phyloP scores from a whole-genome alignment of 805 yeast species.

The Maudiozyma pseudohumilis region DNA sequence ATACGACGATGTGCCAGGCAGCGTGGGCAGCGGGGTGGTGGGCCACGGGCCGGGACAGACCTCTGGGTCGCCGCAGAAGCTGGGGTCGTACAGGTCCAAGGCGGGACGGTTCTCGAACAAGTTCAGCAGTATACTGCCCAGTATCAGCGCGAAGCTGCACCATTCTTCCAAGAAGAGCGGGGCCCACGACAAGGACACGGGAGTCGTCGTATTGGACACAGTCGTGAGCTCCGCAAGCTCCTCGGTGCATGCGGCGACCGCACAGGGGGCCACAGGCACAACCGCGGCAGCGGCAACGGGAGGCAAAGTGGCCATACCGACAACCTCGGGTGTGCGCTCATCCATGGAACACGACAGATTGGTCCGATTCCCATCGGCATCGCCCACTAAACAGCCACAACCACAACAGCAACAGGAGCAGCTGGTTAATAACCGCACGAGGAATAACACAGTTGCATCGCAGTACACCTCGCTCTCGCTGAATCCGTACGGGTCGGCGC shows the following conservation, averaged over 20 bases:
- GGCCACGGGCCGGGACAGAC: no score
- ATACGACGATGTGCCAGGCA: constrained; percentile 17
- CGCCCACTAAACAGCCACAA: constrained; percentile 2
- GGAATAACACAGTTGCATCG: constrained; percentile 27
- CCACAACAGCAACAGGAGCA: constrained; percentile 1
- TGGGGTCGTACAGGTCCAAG: constrained; percentile 29
- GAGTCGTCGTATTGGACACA: constrained; percentile 1
- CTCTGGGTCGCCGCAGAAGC: constrained; percentile 15
- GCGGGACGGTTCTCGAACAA: constrained; percentile 29
- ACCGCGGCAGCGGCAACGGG: background rate
- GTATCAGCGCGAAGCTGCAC: constrained; percentile 29
- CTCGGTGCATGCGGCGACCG: background rate
- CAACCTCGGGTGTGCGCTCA: background rate
- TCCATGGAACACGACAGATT: constrained; percentile 1
- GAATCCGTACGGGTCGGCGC: constrained; percentile 8
- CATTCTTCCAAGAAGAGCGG: constrained; percentile 8
- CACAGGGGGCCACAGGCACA: background rate
- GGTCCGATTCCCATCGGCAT: constrained; percentile 6
- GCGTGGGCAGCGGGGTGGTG: no score
- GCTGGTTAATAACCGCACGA: no score
- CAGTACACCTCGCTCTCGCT: constrained; percentile 26
- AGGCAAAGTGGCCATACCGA: constrained; percentile 1
- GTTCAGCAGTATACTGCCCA: constrained; percentile 27
- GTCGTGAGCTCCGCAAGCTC: constrained; percentile 9
- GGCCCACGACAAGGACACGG: constrained; percentile 5